Conservation (phyloP, 768 basidiomycete genomes). For the Xerocomus potaroensis region DNA sequence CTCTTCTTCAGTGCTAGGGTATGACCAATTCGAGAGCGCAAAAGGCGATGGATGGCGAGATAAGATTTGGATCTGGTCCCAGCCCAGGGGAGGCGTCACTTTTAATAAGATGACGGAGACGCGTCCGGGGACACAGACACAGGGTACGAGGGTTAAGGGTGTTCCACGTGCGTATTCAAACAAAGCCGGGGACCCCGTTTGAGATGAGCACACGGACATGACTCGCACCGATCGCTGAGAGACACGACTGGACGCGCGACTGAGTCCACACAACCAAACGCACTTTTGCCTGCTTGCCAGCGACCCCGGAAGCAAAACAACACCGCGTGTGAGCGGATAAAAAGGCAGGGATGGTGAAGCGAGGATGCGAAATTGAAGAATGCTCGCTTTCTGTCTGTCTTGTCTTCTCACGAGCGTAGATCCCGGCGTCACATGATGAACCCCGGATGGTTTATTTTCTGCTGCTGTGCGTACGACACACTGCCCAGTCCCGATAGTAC, state of each 20-base stretch:
- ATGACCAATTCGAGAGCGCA: constrained; percentile 17
- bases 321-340: constrained; percentile 1
- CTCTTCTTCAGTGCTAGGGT: constrained; percentile 4
- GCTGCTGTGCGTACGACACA: not conserved
- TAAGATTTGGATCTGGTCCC: constrained; percentile 23
- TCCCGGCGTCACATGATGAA: not conserved
- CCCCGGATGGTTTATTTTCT: not conserved
- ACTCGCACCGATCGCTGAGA: too few species aligned
- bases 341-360: not conserved
- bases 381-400: not conserved
- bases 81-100: constrained; percentile 4
- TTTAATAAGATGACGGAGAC: not conserved
- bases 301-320: constrained; percentile 15
- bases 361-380: not conserved
- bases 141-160: constrained; percentile 27
- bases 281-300: constrained; percentile 14
- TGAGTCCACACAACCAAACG: not conserved
- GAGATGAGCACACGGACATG: too few species aligned
- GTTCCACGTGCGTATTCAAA: not conserved
- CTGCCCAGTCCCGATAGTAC: not conserved
- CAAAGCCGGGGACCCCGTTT: not conserved
- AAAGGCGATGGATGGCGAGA: constrained; percentile 10
- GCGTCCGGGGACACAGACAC: not conserved
- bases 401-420: not conserved
- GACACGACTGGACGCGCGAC: not conserved